These are phyloP conservation scores for Penicillium sp. DNA, from an alignment of 2,329 filamentous ascomycete genomes.

Conservation along the genomic window DNA sequence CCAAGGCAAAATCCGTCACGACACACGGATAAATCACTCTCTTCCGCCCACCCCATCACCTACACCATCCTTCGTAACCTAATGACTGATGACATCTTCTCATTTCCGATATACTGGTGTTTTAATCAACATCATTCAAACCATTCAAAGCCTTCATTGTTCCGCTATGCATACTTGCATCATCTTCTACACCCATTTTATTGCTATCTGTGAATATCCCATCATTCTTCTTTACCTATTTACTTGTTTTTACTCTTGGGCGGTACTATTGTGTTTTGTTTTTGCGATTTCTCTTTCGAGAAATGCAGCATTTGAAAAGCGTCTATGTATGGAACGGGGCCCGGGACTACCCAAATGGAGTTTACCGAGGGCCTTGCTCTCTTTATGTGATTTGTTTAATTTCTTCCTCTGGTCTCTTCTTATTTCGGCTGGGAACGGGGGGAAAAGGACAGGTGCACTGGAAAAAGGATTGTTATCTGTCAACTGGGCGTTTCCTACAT, in stretches of 20 bases:
- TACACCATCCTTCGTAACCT: conserved; percentile 7
- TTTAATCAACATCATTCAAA: conserved; percentile 6
- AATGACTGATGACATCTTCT: conserved; percentile 25
- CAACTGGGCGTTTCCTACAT: conserved; percentile 6
- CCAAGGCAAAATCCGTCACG: conserved; percentile 42
- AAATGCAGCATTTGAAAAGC: conserved; percentile 24
- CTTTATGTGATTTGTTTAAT: conserved; percentile 13
- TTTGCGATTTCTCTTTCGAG: conserved; percentile 10
- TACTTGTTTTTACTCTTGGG: conserved; percentile 15
- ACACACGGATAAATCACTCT: conserved; percentile 32
- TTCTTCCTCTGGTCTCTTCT: conserved; percentile 8
- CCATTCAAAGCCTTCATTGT: neutral
- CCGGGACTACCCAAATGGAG: conserved; percentile 20
- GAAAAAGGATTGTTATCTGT: conserved; percentile 11
- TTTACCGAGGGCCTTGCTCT: conserved; percentile 13
- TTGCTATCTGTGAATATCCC: conserved; percentile 26
- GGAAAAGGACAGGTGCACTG: neutral
- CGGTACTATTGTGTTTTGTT: conserved; percentile 17
- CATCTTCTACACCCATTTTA: conserved; percentile 2
- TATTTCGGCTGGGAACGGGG: conserved; percentile 1
- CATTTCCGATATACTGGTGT: conserved; percentile 11
- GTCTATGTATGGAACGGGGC: conserved; percentile 18
- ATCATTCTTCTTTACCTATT: conserved; percentile 3
- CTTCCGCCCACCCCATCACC: neutral
- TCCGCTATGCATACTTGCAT: conserved; percentile 19